Evolutionary conservation across 768 basidiomycete genomes (phyloP).

Genomic region (Agrocybe praecox): DNA sequence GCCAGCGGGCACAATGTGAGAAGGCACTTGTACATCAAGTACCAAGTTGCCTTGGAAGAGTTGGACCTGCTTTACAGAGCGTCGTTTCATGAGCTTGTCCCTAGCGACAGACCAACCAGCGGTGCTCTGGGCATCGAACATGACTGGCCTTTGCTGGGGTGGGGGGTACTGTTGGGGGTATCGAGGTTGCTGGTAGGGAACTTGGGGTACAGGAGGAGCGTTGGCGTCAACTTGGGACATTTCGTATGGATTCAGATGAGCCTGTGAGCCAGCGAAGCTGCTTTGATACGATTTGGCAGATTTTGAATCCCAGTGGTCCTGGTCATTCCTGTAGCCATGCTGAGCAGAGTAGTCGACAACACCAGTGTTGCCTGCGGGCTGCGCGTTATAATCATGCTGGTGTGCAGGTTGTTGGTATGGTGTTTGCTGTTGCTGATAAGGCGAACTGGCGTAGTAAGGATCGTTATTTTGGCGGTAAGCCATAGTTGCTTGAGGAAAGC

Average conservation of each 20-base stretch:
- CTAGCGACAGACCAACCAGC: constrained; percentile 68
- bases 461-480: constrained; percentile 57
- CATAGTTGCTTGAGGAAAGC: constrained; percentile 36
- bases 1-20: constrained; percentile 72
- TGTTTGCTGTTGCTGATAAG: constrained; percentile 28
- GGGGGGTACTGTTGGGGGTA: constrained; percentile 73
- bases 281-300: constrained; percentile 67
- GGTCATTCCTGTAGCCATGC: constrained; percentile 41
- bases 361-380: constrained; percentile 25
- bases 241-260: constrained; percentile 69
- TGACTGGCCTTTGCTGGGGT: constrained; percentile 44
- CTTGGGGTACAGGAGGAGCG: constrained; percentile 55
- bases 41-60: constrained; percentile 85
- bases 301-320: constrained; percentile 53
- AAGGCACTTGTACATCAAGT: constrained; percentile 80
- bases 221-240: constrained; percentile 49
- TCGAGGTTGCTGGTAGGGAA: constrained; percentile 52
- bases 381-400: constrained; percentile 7
- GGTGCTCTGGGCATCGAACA: constrained; percentile 47
- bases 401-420: constrained; percentile 17
- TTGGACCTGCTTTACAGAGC: constrained; percentile 78
- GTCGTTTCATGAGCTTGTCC: constrained; percentile 82
- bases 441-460: constrained; percentile 42
- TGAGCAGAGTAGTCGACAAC: constrained; percentile 37
- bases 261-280: constrained; percentile 69